Base-by-base conservation (phyloP, 441 rosid species). In the Adansonia grandidieri region DNA sequence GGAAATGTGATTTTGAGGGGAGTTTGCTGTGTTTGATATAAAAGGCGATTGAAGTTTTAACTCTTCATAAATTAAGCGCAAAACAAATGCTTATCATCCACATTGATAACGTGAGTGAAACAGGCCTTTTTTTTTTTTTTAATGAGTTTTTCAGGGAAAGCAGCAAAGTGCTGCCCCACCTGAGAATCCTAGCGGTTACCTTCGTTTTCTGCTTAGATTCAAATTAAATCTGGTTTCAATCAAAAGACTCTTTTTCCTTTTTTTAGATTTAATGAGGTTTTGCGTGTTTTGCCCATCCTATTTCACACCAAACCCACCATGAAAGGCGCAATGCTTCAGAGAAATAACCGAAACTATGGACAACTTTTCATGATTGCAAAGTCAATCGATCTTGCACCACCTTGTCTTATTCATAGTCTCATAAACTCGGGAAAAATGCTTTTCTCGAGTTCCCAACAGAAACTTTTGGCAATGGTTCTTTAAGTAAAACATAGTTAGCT, bases 71-170 rank as follows among this genome's bases (percentile, higher is more conserved):
- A 11, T 54, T n/a, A 53, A n/a, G 76, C 32, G 28, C 72, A 42
- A 17, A 57, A 62, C 42, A 32, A 61, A 24, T 63, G 56, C 76
- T 58, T 42, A 66, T 7, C 20, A 57, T 6, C 75, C 85, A 67
- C 87, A 76, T 17, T 78, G 78, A 75, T 66, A 80, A 82, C 75
- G 93, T 90, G 91, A 87, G 71, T 70, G 83, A 83, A 81, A 84
- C 66, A 51, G 65, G 40, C 40, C 40, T 37, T 37, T 37, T 37
- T 37, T 37, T 58, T 65, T 60, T 56, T 54, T 69, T 62, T 64
- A 2, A 22, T 51, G 63, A 68, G 67, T 13, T 54, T 42, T 70
- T 37, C 2, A 40, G 37, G 70, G 17, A 9, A 14, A 58, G 42
- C 42, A 37, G 42, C 42, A 37, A 37, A 28, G 40, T 9, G 15